A percentile compares a stretch with the other conserved stretches of the same genome.
These are phyloP conservation scores for Rutstroemia sp. DNA, from an alignment of 2,329 filamentous ascomycete genomes.

Conservation along the genomic window DNA sequence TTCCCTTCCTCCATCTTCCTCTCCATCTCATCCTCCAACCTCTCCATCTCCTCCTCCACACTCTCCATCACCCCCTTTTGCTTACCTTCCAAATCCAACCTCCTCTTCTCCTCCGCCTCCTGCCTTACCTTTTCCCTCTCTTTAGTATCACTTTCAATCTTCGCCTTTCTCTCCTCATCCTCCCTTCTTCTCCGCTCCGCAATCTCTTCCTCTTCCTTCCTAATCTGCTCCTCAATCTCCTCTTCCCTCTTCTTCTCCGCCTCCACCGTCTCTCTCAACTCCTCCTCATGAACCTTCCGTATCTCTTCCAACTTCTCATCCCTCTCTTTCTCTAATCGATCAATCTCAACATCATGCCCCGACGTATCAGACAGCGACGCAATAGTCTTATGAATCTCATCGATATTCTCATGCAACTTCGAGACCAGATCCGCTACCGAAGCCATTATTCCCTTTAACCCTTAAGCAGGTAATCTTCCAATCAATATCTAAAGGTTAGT, in stretches of 20 bases:
- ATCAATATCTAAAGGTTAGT: not conserved
- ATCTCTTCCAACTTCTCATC: conserved; percentile 19
- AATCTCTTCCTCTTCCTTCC: conserved; percentile 18
- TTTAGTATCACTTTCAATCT: conserved; percentile 6
- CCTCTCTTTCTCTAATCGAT: conserved; percentile 17
- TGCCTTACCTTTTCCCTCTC: conserved; percentile 12
- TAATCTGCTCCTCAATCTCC: conserved; percentile 13
- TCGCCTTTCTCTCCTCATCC: conserved; percentile 15
- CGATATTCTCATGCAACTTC: conserved; percentile 25
- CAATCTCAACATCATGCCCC: conserved; percentile 21
- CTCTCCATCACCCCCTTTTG: conserved; percentile 15
- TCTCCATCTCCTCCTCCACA: conserved; percentile 22
- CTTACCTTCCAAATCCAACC: conserved; percentile 14
- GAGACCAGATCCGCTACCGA: conserved; percentile 20
- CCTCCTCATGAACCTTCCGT: conserved; percentile 15
- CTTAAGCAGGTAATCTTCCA: not conserved
- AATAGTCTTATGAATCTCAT: conserved; percentile 21
- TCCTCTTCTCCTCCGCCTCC: conserved; percentile 18
- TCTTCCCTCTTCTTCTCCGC: conserved; percentile 12
- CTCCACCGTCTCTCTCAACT: conserved; percentile 9
- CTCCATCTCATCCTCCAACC: conserved; percentile 25
- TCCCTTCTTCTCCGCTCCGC: conserved; percentile 15
- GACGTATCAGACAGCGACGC: conserved; percentile 18
- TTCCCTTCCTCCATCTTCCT: conserved; percentile 20
- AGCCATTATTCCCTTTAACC: not conserved